phyloP scores from a whole-genome alignment of 768 basidiomycete genomes.

The Trametes gibbosa region DNA sequence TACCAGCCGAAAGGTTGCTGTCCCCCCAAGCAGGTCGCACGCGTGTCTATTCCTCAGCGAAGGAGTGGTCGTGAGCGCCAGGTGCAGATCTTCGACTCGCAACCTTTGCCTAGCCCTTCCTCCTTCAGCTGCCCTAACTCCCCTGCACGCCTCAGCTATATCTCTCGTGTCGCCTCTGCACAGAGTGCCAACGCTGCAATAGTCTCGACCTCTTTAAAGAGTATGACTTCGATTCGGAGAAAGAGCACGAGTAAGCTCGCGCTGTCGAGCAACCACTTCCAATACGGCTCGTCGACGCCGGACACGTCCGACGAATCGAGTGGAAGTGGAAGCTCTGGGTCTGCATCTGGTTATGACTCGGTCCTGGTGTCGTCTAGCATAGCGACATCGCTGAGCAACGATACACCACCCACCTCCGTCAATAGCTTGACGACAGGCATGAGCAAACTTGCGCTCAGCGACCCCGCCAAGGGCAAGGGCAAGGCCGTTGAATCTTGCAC shows the following conservation, averaged over 20 bases:
- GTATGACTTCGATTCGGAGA: background rate
- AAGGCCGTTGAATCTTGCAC: constrained; percentile 9
- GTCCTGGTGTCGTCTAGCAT: constrained; percentile 19
- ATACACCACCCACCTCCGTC: constrained; percentile 31
- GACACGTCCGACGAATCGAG: constrained; percentile 25
- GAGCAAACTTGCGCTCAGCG: constrained; percentile 20
- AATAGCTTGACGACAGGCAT: constrained; percentile 27
- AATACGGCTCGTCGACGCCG: constrained; percentile 17
- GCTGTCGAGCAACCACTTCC: constrained; percentile 3
- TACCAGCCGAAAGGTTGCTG: constrained; percentile 76
- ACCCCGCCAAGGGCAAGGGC: constrained; percentile 3
- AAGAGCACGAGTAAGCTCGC: constrained; percentile 18
- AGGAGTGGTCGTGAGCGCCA: constrained; percentile 51
- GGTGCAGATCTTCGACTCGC: constrained; percentile 82
- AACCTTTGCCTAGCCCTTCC: constrained; percentile 64
- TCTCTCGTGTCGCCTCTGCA: constrained; percentile 24
- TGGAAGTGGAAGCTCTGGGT: constrained; percentile 21
- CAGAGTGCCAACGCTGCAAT: constrained; percentile 15
- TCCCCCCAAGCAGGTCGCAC: constrained; percentile 68
- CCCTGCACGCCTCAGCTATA: constrained; percentile 21
- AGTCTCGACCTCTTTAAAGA: background rate
- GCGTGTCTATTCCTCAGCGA: constrained; percentile 57
- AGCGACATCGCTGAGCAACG: constrained; percentile 17
- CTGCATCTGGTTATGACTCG: constrained; percentile 11
- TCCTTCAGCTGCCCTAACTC: constrained; percentile 29